Evolutionary conservation across 176 grass and related monocot genomes (phyloP).

Genomic region (Oryza australiensis): DNA sequence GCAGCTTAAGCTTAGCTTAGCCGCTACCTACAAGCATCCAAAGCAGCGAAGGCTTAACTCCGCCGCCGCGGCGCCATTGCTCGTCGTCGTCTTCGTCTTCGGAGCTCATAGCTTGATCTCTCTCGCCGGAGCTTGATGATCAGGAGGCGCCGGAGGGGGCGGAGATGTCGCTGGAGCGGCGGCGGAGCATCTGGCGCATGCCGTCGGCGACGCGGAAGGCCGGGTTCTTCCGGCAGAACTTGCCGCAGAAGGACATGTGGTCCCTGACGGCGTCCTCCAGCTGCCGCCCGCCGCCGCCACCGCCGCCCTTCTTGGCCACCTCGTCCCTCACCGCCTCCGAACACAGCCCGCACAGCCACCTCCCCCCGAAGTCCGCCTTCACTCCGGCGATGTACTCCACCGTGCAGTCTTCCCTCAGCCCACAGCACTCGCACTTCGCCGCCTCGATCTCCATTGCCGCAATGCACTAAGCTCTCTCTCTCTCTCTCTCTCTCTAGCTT

Average conservation of each 20-base stretch:
- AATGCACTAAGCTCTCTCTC: background rate
- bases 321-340: conserved; percentile 74
- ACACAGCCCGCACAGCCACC: conserved; percentile 86
- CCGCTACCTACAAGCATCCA: background rate
- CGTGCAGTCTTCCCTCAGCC: conserved; percentile 76
- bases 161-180: conserved; percentile 48
- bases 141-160: conserved; percentile 15
- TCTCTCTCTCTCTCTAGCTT: background rate
- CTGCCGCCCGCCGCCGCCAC: conserved; percentile 14
- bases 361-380: conserved; percentile 63
- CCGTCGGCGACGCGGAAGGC: conserved; percentile 74
- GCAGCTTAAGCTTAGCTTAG: background rate
- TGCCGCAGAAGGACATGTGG: conserved; percentile 72
- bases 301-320: conserved; percentile 40
- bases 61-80: conserved; percentile 2
- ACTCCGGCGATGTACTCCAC: conserved; percentile 64
- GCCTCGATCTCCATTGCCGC: conserved; percentile 66
- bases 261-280: conserved; percentile 61
- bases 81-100: background rate
- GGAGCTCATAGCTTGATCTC: background rate
- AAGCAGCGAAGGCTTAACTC: background rate
- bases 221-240: conserved; percentile 54
- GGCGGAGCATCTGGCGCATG: conserved; percentile 72
- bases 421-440: conserved; percentile 80
- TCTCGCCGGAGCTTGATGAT: background rate